These are phyloP conservation scores for Scytalidium sp. DNA, from an alignment of 2,329 filamentous ascomycete species.

Conservation along the genomic window DNA sequence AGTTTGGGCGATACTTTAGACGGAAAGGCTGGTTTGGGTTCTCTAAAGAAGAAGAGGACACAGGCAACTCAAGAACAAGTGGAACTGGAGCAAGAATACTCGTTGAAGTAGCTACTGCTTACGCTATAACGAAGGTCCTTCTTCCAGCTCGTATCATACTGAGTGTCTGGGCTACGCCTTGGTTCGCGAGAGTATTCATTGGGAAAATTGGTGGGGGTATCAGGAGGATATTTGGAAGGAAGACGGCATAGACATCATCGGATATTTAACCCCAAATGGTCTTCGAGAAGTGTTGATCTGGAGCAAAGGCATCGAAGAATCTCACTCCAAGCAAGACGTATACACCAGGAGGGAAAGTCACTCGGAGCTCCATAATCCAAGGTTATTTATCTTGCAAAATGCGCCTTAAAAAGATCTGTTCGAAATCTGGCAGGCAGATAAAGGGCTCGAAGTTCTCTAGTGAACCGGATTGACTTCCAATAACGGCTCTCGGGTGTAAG, in stretches of 20 bases:
- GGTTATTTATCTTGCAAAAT: too few species aligned
- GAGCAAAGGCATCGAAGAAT: too few species aligned
- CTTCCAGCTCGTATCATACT: slow-evolving; percentile 72
- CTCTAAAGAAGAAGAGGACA: slow-evolving; percentile 25
- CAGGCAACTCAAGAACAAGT: slow-evolving; percentile 18
- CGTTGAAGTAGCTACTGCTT: slow-evolving; percentile 78
- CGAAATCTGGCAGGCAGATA: too few species aligned
- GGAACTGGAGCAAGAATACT: slow-evolving; percentile 30
- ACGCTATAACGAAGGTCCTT: slow-evolving; percentile 83
- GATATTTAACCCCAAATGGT: too few species aligned
- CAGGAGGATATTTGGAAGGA: slow-evolving; percentile 10
- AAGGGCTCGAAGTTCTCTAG: too few species aligned
- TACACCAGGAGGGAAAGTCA: too few species aligned
- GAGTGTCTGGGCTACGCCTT: slow-evolving; percentile 88
- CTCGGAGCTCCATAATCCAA: too few species aligned
- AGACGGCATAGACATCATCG: background rate
- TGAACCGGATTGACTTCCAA: too few species aligned
- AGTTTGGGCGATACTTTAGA: slow-evolving; percentile 74
- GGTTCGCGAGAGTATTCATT: slow-evolving; percentile 74
- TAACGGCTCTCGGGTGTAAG: too few species aligned
- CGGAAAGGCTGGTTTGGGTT: slow-evolving; percentile 80
- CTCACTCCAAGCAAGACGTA: too few species aligned
- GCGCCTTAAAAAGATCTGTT: too few species aligned
- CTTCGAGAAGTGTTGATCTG: too few species aligned
- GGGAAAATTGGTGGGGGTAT: slow-evolving; percentile 38